Evolutionary conservation across 352 stramenopile genomes (phyloP).

Genomic region (Globisporangium alternatum): DNA sequence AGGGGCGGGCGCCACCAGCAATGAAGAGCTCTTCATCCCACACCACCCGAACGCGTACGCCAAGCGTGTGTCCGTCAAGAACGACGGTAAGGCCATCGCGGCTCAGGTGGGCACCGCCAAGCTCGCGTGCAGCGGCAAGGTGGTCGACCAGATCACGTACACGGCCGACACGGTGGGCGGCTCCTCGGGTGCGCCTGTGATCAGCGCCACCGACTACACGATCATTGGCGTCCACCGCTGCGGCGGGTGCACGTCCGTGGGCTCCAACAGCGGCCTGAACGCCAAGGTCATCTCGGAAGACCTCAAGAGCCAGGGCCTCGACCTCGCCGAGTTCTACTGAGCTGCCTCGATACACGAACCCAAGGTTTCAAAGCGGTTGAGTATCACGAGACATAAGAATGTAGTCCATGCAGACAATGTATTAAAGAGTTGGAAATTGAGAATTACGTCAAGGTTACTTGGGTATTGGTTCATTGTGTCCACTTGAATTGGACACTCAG

Average conservation of each 20-base stretch:
- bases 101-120: conserved; percentile 5
- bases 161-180: conserved; percentile 20
- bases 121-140: conserved; percentile 14
- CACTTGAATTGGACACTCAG: no score
- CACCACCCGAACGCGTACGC: conserved; percentile 24
- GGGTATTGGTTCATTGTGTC: no score
- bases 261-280: conserved; percentile 20
- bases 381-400: no score
- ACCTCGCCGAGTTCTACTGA: conserved; percentile 19
- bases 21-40: conserved; percentile 26
- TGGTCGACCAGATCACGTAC: conserved; percentile 24
- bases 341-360: background rate
- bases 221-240: conserved; percentile 16
- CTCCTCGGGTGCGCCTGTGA: conserved; percentile 24
- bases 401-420: no score
- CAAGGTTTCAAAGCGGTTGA: no score
- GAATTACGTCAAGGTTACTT: no score
- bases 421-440: no score
- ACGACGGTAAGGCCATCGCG: conserved; percentile 14
- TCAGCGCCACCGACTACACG: conserved; percentile 14
- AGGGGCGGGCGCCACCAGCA: background rate
- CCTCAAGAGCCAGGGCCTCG: conserved; percentile 15
- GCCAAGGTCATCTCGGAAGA: conserved; percentile 15
- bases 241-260: conserved; percentile 13
- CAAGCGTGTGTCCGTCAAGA: conserved; percentile 18